Base-by-base conservation (phyloP, 805 yeast species). In the Ogataea nakhonphanomensis region DNA sequence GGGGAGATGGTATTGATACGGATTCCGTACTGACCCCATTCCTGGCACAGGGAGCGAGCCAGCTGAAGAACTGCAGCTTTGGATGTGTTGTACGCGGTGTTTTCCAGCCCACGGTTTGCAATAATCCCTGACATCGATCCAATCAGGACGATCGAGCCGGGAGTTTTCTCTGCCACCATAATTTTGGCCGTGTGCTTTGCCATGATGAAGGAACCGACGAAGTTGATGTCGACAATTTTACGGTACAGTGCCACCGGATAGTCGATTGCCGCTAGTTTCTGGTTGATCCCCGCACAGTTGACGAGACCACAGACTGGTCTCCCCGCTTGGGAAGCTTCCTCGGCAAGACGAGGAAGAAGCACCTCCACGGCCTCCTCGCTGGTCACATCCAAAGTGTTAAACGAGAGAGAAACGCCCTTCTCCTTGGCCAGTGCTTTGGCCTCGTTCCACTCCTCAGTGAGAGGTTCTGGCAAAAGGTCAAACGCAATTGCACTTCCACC, bases 101-200 rank as follows among this genome's bases (percentile, higher is more conserved):
- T 76, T 45, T 64, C 66, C 44, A 71, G 67, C 33, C 77, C 78
- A 36, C 71, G 71, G 48, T 73, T 73, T 43, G 70, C 75, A 48
- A 72, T 71, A 55, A 67, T 72, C 10, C 71, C 77, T 11, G 74
- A 68, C 76, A 72, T 71, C 17, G 77, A 71, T 3, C 76, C 78
- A 14, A 76, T 73, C 62, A 71, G 65, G 38, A 73, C 67, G 47
- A 73, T 60, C n/a, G 75, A 69, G 31, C 78, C 78, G 23, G 51
- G 41, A n/a, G 35, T 33, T 23, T 41, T 36, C 9, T 40, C 26
- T 15, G 35, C 39, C 20, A 47, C 43, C 13, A 47, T 30, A 3
- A 39, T 21, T 17, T 39, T 35, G 27, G 51, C 48, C 2, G 51
- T 47, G 37, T 47, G 46, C 35, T 47, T 47, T 25, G 51, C 51